A percentile compares a stretch with the other conserved stretches of the same genome.
These are phyloP conservation scores for Fusarium abutilonis DNA, from an alignment of 2,329 filamentous ascomycete species.

Conservation along the genomic window DNA sequence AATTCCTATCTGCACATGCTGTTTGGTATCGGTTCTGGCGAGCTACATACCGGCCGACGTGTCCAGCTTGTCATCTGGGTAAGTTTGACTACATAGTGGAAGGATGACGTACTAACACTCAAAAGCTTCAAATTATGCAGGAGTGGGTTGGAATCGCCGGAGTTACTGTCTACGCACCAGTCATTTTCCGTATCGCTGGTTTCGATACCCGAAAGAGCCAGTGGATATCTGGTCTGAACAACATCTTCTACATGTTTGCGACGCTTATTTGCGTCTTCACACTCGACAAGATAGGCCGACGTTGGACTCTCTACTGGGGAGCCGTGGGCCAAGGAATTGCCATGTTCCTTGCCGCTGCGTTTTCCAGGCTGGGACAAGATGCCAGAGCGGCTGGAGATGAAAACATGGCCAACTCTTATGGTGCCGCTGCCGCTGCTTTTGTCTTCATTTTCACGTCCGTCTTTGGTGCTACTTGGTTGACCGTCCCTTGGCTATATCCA, in stretches of 20 bases:
- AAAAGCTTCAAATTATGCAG: conserved; percentile 32
- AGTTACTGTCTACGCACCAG: conserved; percentile 68
- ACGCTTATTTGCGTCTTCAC: conserved; percentile 77
- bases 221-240: conserved; percentile 69
- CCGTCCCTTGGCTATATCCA: conserved; percentile 70
- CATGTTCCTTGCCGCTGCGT: conserved; percentile 72
- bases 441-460: conserved; percentile 66
- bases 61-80: conserved; percentile 77
- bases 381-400: conserved; percentile 56
- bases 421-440: conserved; percentile 73
- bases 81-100: not conserved
- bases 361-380: conserved; percentile 60
- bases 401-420: conserved; percentile 61
- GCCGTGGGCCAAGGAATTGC: conserved; percentile 70
- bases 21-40: conserved; percentile 71
- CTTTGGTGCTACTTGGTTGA: conserved; percentile 59
- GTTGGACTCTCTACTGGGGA: conserved; percentile 77
- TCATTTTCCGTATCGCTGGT: conserved; percentile 74
- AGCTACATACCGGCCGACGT: conserved; percentile 72
- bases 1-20: conserved; percentile 73
- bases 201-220: conserved; percentile 68
- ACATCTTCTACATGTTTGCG: conserved; percentile 66
- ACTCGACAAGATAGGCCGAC: conserved; percentile 72
- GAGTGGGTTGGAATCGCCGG: conserved; percentile 65
- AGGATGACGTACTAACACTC: rapidly evolving